Conservation (phyloP, 192 early-diverging fungal species). For the Gorgonomyces haynaldii region DNA sequence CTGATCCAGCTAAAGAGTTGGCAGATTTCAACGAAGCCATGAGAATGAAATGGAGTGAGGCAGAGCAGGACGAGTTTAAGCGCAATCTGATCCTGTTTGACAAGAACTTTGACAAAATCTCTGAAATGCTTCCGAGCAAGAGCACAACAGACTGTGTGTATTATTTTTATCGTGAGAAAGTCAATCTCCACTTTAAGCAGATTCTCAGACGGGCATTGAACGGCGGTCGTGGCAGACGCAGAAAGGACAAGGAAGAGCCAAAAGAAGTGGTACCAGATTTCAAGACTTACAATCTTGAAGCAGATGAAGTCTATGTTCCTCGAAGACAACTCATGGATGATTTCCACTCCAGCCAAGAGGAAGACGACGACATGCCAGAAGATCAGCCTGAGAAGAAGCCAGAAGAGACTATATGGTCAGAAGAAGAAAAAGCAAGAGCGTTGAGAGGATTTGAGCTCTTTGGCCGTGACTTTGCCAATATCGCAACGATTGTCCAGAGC, state of each 20-base stretch:
- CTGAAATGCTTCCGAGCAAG: constrained; percentile 20
- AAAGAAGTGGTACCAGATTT: background rate
- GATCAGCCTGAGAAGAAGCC: background rate
- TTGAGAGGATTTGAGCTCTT: constrained; percentile 50
- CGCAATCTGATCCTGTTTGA: constrained; percentile 24
- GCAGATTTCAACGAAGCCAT: constrained; percentile 16
- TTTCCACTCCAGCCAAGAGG: background rate
- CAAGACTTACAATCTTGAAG: background rate
- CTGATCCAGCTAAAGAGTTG: constrained; percentile 28
- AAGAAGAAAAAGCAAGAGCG: constrained; percentile 47
- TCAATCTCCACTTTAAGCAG: constrained; percentile 22
- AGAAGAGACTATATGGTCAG: constrained; percentile 29
- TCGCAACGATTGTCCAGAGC: constrained; percentile 57
- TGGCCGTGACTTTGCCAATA: constrained; percentile 60
- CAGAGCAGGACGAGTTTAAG: constrained; percentile 24
- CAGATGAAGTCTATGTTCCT: constrained; percentile 1
- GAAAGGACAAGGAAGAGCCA: background rate
- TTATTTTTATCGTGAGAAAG: constrained; percentile 41
- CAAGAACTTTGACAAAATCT: constrained; percentile 38
- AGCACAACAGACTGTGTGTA: constrained; percentile 29
- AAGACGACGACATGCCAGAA: background rate
- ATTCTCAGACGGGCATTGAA: constrained; percentile 13
- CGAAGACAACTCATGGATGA: too few relatives aligned
- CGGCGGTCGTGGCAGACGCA: constrained; percentile 4
- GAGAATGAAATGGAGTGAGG: constrained; percentile 24